Percentiles rank a stretch among this genome's conserved stretches.
phyloP scores from a whole-genome alignment of 2,329 filamentous ascomycete species.

The Pseudocercospora ulei region DNA sequence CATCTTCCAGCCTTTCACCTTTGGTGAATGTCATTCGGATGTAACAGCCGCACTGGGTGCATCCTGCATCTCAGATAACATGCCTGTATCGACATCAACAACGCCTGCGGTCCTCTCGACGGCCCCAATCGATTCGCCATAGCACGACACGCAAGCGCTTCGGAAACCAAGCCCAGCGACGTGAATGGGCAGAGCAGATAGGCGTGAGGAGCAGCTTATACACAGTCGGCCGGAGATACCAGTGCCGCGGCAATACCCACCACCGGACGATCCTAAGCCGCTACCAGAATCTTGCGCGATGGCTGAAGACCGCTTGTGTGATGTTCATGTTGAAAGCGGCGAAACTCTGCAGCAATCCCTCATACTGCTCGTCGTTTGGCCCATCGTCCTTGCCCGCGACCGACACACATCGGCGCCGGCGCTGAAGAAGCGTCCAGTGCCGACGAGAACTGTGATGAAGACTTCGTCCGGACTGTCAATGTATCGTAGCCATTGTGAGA shows the following conservation, averaged over 20 bases:
- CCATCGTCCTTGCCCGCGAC: conserved; percentile 37
- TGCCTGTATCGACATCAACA: conserved; percentile 79
- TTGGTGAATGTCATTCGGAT: no score
- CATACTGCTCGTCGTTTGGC: conserved; percentile 36
- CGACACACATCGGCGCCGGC: conserved; percentile 79
- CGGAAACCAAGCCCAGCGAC: conserved; percentile 77
- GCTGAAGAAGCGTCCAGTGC: conserved; percentile 72
- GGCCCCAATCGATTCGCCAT: conserved; percentile 74
- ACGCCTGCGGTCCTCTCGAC: conserved; percentile 76
- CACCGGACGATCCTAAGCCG: conserved; percentile 82
- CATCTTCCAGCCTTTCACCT: no score
- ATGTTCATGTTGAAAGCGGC: conserved; percentile 76
- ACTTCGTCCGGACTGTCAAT: conserved; percentile 71
- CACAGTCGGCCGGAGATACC: conserved; percentile 76
- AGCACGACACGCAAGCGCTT: conserved; percentile 69
- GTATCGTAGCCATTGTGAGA: conserved; percentile 64
- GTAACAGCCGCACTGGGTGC: conserved; percentile 66
- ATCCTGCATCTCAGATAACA: conserved; percentile 63
- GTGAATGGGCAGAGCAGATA: conserved; percentile 89
- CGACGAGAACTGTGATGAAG: conserved; percentile 73
- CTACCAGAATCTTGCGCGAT: conserved; percentile 90
- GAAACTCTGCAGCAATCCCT: conserved; percentile 61
- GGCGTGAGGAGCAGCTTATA: conserved; percentile 71
- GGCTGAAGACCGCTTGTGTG: conserved; percentile 80
- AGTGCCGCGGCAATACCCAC: conserved; percentile 81